Evolutionary conservation across 257 asterid genomes (phyloP).

Genomic region (Capsicum pubescens): DNA sequence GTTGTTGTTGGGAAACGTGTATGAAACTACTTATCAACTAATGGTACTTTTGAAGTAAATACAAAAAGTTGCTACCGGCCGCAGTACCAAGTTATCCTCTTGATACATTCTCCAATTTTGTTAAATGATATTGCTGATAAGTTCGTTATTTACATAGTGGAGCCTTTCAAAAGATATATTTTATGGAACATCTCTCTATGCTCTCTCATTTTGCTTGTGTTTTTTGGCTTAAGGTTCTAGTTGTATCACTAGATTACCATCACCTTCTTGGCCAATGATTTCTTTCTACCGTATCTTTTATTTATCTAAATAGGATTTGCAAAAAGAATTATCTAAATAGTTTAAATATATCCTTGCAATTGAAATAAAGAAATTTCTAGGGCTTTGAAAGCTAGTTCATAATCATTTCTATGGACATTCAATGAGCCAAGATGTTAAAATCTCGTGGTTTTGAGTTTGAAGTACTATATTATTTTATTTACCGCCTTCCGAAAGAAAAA

Average conservation of each 20-base stretch:
- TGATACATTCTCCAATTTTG: background rate
- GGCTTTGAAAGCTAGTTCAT: background rate
- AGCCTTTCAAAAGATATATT: background rate
- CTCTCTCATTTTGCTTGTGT: background rate
- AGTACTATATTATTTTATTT: background rate
- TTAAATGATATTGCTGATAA: background rate
- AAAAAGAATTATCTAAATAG: background rate
- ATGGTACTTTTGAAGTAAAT: background rate
- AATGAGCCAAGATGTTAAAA: background rate
- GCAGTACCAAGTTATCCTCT: background rate
- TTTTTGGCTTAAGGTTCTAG: background rate
- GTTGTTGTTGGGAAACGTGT: background rate
- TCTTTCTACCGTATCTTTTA: background rate
- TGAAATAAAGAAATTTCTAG: background rate
- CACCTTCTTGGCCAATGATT: background rate
- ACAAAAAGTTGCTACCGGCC: background rate
- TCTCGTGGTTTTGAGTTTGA: background rate
- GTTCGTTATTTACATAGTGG: background rate
- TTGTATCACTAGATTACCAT: slow-evolving; percentile 4
- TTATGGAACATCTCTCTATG: background rate
- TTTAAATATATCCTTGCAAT: slow-evolving; percentile 7
- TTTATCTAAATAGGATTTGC: background rate
- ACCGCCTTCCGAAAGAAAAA: no score
- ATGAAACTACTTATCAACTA: background rate
- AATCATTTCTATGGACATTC: background rate